phyloP scores from a whole-genome alignment of 192 early-diverging fungal species.

The Dissophora globulifera region DNA sequence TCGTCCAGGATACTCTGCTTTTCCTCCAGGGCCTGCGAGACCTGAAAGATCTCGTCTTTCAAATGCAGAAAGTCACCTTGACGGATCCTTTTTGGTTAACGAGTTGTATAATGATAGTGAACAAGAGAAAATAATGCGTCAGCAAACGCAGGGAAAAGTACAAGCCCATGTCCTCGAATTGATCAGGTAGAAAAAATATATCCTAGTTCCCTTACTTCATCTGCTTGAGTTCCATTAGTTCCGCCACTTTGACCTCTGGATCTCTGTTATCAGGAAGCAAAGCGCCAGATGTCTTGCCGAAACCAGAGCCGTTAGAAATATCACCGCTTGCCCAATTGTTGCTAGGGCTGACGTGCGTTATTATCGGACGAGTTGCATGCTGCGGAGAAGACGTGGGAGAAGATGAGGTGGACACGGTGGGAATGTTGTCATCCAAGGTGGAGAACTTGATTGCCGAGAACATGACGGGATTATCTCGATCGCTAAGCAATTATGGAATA shows the following conservation, averaged over 20 bases:
- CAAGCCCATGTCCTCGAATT: neutral
- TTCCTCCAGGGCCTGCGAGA: slow-evolving; percentile 27
- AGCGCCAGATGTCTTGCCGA: too few species aligned
- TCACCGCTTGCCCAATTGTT: too few species aligned
- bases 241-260: slow-evolving; percentile 38
- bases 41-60: slow-evolving; percentile 31
- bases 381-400: too few species aligned
- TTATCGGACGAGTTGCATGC: too few species aligned
- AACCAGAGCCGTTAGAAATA: too few species aligned
- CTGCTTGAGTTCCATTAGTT: slow-evolving; percentile 39
- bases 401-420: too few species aligned
- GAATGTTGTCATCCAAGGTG: too few species aligned
- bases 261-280: slow-evolving; percentile 32
- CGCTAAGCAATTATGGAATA: too few species aligned
- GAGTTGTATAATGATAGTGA: too few species aligned
- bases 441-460: neutral
- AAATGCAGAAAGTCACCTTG: slow-evolving; percentile 41
- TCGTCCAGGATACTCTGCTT: slow-evolving; percentile 38
- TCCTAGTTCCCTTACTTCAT: slow-evolving; percentile 17
- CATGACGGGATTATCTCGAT: neutral
- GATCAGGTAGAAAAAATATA: neutral
- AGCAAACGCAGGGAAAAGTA: neutral
- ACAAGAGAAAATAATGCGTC: neutral
- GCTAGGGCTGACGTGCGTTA: too few species aligned
- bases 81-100: slow-evolving; percentile 37